Base-by-base conservation (phyloP, 1,284 basidiomycete species). In the Schizophyllum commune region DNA sequence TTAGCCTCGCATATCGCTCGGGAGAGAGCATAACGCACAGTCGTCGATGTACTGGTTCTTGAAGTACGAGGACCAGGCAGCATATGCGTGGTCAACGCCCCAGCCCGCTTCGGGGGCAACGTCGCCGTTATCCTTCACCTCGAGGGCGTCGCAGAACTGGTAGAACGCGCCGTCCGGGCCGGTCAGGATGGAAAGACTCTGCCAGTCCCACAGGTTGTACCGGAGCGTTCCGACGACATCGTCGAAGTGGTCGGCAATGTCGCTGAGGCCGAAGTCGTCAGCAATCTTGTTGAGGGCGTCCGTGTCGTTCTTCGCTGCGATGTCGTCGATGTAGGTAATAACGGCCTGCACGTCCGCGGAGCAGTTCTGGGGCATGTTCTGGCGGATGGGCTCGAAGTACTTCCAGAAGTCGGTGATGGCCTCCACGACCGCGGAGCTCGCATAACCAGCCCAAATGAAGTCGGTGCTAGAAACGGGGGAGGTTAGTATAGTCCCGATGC, bases 141-240 rank as follows among this genome's bases (percentile, higher is more conserved):
- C 87, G 0, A 90, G 73, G 0, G 85, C 84, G 66, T 90, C 86
- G 65, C 88, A 90, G 72, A 89, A 90, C 20, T 78, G 56, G 71
- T 76, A 85, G 72, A 90, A 90, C 32, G 69, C 60, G 68, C 79
- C 70, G 65, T 78, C 61, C 74, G 73, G 68, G 74, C 85, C 73
- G 70, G 77, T 73, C 3, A 74, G 75, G 1, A 80, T 79, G 57
- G 81, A 78, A 4, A 86, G 70, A 20, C 70, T 72, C 66, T 87
- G 85, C 85, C 85, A 88, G 60, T 82, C 80, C 79, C 79, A 86
- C 2, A 88, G 70, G 61, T 80, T 77, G 64, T 83, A 79, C 47
- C 88, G 83, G 74, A 74, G 73, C 73, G 56, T 33, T 11, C 27
- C 15, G 51, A 20, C 34, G 54, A 54, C 21, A 59, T n/a, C 57